Evolutionary conservation across 192 early-diverging fungal genomes (phyloP).

Genomic region (Linnemannia schmuckeri): DNA sequence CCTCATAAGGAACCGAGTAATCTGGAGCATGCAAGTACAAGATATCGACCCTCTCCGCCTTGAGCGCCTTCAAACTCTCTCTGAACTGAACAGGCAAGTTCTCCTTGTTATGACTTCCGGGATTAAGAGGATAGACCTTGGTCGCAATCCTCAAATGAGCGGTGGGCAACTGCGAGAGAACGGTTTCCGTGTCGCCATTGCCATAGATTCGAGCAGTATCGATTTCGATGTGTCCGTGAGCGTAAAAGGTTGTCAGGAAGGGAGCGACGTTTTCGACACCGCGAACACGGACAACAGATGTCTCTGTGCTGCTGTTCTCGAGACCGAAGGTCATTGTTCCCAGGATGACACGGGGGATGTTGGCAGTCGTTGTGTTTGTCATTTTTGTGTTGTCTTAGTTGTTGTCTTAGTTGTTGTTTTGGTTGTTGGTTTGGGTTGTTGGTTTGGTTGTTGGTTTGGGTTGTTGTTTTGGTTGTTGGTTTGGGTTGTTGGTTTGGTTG

Average conservation of each 20-base stretch:
- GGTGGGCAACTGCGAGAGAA: not conserved
- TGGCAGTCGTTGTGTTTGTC: not conserved
- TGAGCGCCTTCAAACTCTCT: slow-evolving; percentile 62
- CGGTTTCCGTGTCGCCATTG: slow-evolving; percentile 63
- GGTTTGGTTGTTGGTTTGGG: too few relatives aligned
- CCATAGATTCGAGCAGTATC: slow-evolving; percentile 62
- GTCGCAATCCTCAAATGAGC: not conserved
- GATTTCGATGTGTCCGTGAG: slow-evolving; percentile 15
- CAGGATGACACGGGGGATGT: slow-evolving; percentile 3
- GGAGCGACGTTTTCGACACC: slow-evolving; percentile 22
- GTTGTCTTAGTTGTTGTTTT: not conserved
- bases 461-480: too few relatives aligned
- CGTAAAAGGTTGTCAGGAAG: slow-evolving; percentile 13
- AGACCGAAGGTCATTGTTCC: slow-evolving; percentile 39
- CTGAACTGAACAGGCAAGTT: slow-evolving; percentile 33
- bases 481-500: too few relatives aligned
- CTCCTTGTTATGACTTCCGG: slow-evolving; percentile 55
- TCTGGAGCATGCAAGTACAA: slow-evolving; percentile 75
- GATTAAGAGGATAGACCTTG: not conserved
- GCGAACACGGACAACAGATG: slow-evolving; percentile 9
- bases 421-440: too few relatives aligned
- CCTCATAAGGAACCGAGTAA: slow-evolving; percentile 61
- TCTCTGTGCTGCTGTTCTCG: not conserved
- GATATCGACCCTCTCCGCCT: slow-evolving; percentile 63
- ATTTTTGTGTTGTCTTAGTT: not conserved